Conservation (phyloP, 2,329 filamentous ascomycete species). For the Aspergillus phoenicis region DNA sequence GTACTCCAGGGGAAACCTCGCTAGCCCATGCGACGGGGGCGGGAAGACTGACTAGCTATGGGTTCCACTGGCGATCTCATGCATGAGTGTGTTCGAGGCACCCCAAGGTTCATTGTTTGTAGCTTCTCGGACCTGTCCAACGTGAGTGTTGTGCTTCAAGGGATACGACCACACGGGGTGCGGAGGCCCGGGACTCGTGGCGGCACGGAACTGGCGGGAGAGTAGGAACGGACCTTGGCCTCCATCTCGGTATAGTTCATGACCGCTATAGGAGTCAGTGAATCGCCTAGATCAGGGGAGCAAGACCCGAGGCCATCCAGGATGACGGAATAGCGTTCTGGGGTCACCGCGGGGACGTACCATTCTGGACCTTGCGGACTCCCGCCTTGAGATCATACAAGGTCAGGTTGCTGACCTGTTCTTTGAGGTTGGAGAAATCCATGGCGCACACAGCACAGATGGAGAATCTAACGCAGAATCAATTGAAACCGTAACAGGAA, state of each 20-base stretch:
- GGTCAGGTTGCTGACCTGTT: conserved; percentile 86
- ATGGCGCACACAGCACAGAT: conserved; percentile 53
- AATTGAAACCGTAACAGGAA: conserved; percentile 12
- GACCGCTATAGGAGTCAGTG: conserved; percentile 63
- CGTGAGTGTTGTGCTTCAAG: conserved; percentile 23
- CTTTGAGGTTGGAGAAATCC: conserved; percentile 84
- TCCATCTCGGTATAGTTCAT: conserved; percentile 99
- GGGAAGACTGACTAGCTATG: conserved; percentile 83
- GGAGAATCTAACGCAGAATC: conserved; percentile 16
- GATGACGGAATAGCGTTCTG: not conserved
- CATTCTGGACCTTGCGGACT: conserved; percentile 95
- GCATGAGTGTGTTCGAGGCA: conserved; percentile 80
- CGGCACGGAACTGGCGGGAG: conserved; percentile 18
- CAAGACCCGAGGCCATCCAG: not conserved
- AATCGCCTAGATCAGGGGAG: not conserved
- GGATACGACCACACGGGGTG: conserved; percentile 1
- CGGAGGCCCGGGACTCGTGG: conserved; percentile 6
- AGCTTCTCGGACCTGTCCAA: conserved; percentile 80
- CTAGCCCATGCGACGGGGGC: conserved; percentile 10
- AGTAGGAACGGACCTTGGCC: conserved; percentile 54
- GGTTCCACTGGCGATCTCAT: conserved; percentile 96
- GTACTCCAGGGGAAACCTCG: conserved; percentile 8
- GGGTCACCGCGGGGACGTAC: conserved; percentile 54
- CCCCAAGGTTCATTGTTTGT: conserved; percentile 99
- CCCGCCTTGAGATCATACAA: conserved; percentile 95